Evolutionary conservation across 768 basidiomycete species (phyloP).

Genomic region (Leccinum subgranulosum): DNA sequence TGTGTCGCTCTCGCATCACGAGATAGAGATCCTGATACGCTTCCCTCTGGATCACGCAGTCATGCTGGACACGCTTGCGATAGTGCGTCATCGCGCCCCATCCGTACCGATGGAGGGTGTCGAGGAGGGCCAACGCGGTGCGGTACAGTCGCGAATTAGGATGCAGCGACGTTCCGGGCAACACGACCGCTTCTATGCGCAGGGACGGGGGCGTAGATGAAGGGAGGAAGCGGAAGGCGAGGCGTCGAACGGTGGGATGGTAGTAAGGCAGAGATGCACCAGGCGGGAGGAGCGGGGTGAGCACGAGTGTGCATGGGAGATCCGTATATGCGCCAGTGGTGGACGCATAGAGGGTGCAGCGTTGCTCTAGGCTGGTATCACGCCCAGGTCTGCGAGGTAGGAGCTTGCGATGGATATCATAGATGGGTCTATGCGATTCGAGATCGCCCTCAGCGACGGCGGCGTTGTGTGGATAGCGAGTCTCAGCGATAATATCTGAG

Average conservation of each 20-base stretch:
- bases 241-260: slow-evolving; percentile 76
- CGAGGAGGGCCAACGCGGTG: slow-evolving; percentile 76
- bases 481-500: slow-evolving; percentile 57
- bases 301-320: slow-evolving; percentile 41
- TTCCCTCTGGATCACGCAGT: slow-evolving; percentile 72
- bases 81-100: slow-evolving; percentile 82
- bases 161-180: slow-evolving; percentile 49
- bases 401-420: slow-evolving; percentile 62
- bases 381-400: slow-evolving; percentile 77
- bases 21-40: slow-evolving; percentile 90
- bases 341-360: slow-evolving; percentile 66
- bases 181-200: slow-evolving; percentile 22
- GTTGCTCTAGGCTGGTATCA: slow-evolving; percentile 71
- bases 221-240: slow-evolving; percentile 76
- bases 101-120: slow-evolving; percentile 84
- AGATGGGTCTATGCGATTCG: slow-evolving; percentile 38
- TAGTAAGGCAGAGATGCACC: slow-evolving; percentile 74
- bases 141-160: slow-evolving; percentile 68
- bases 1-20: slow-evolving; percentile 80
- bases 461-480: slow-evolving; percentile 33
- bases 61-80: slow-evolving; percentile 83
- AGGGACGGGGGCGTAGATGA: slow-evolving; percentile 20
- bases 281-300: slow-evolving; percentile 53
- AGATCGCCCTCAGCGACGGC: slow-evolving; percentile 19
- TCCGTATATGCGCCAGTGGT: slow-evolving; percentile 18